A percentile compares a stretch with the other conserved stretches of the same genome.
Evolutionary conservation across 495 filamentous ascomycete species (phyloP).

Genomic region (Aspergillus ellipticus): DNA sequence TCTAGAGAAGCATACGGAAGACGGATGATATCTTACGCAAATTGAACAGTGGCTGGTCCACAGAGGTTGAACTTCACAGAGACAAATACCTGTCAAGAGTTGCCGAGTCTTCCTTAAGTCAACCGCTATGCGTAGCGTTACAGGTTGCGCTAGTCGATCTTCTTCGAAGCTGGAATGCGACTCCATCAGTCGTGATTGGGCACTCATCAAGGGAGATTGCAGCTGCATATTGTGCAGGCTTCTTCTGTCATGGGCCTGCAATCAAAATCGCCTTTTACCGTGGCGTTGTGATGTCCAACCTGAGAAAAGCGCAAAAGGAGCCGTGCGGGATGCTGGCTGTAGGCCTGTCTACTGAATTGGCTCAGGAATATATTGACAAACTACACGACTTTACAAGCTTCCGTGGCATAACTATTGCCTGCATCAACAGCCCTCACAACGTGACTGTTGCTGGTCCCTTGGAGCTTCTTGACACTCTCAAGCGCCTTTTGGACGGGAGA

Average conservation of each 20-base stretch:
- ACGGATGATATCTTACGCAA: background rate
- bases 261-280: conserved; percentile 24
- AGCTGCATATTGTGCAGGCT: conserved; percentile 52
- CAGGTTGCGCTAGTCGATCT: conserved; percentile 24
- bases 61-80: background rate
- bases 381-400: background rate
- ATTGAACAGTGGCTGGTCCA: background rate
- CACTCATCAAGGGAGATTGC: conserved; percentile 59
- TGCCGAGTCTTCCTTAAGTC: too few relatives aligned
- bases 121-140: conserved; percentile 21
- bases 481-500: background rate
- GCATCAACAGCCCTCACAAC: conserved; percentile 27
- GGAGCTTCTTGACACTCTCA: conserved; percentile 7
- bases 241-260: conserved; percentile 35
- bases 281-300: background rate
- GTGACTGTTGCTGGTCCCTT: conserved; percentile 25
- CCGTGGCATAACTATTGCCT: conserved; percentile 25
- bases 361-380: too few relatives aligned
- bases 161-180: conserved; percentile 17
- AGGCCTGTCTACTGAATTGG: background rate
- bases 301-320: background rate
- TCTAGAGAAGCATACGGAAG: conserved; percentile 7
- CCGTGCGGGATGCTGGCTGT: background rate
- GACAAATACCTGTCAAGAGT: too few relatives aligned
- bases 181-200: conserved; percentile 37